Conservation (phyloP, 768 basidiomycete genomes). For the Naganishia onofrii region DNA sequence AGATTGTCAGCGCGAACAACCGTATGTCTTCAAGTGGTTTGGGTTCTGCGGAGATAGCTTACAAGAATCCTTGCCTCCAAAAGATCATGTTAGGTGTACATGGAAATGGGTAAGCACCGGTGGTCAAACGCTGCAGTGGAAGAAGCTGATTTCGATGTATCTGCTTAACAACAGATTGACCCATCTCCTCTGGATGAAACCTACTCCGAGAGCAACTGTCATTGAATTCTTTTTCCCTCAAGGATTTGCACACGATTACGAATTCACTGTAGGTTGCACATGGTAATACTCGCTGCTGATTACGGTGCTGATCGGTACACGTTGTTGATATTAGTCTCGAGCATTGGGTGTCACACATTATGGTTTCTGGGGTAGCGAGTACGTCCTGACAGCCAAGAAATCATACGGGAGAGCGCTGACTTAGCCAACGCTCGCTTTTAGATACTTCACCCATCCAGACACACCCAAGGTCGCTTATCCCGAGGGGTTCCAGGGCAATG, state of each 20-base stretch:
- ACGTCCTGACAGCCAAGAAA: slow-evolving; percentile 51
- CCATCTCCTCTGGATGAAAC: slow-evolving; percentile 80
- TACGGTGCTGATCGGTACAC: not conserved
- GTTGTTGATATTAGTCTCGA: slow-evolving; percentile 53
- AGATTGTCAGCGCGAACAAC: slow-evolving; percentile 77
- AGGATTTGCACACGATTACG: slow-evolving; percentile 82
- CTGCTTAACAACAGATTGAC: slow-evolving; percentile 59
- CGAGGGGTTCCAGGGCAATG: slow-evolving; percentile 86
- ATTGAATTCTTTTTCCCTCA: slow-evolving; percentile 79
- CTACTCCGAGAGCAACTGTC: slow-evolving; percentile 70
- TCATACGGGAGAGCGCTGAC: slow-evolving; percentile 34
- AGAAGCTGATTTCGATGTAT: not conserved
- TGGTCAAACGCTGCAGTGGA: too few species aligned
- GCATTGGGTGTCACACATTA: slow-evolving; percentile 78
- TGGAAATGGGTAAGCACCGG: slow-evolving; percentile 43
- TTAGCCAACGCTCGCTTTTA: slow-evolving; percentile 40
- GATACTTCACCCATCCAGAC: slow-evolving; percentile 71
- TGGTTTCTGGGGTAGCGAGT: slow-evolving; percentile 71
- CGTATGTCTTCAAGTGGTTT: slow-evolving; percentile 55
- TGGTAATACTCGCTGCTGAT: not conserved
- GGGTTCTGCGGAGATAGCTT: not conserved
- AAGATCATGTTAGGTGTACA: slow-evolving; percentile 53
- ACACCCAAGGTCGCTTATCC: slow-evolving; percentile 71
- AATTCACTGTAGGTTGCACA: slow-evolving; percentile 62
- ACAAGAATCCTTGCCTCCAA: not conserved